A percentile compares a stretch with the other conserved stretches of the same genome.
These are phyloP conservation scores for Theileria equi DNA, from an alignment of 169 alveolate genomes.

Conservation along the genomic window DNA sequence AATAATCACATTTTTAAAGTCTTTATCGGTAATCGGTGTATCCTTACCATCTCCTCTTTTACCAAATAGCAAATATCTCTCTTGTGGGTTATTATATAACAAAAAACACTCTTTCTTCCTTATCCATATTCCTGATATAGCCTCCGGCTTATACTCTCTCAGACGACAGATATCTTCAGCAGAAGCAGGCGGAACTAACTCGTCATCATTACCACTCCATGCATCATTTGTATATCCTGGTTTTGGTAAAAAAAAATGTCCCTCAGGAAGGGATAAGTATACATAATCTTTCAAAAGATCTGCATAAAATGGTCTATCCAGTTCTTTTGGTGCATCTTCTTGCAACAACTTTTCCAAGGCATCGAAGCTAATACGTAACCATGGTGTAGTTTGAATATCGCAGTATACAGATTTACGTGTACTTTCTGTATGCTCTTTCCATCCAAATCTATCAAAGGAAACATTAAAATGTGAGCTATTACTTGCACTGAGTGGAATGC, in stretches of 20 bases:
- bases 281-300: conserved; percentile 49
- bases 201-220: conserved; percentile 18
- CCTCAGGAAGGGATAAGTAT: conserved; percentile 53
- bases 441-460: neutral
- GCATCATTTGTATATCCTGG: conserved; percentile 23
- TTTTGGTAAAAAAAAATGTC: conserved; percentile 46
- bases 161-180: conserved; percentile 44
- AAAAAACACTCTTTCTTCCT: conserved; percentile 37
- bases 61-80: conserved; percentile 23
- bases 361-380: neutral
- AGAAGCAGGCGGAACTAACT: neutral
- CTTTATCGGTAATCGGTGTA: conserved; percentile 16
- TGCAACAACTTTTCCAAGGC: neutral
- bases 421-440: neutral
- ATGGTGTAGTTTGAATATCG: conserved; percentile 33
- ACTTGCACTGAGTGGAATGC: neutral
- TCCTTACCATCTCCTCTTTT: neutral
- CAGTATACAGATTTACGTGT: neutral
- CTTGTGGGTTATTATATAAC: conserved; percentile 36
- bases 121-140: conserved; percentile 55
- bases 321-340: conserved; percentile 56
- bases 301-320: conserved; percentile 62
- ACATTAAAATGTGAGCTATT: no score
- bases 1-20: conserved; percentile 21
- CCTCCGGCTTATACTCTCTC: conserved; percentile 38